Evolutionary conservation across 1,284 basidiomycete genomes (phyloP), one percentile per base, ranked within the genome.

Genomic region (Chalciporus sp.): DNA sequence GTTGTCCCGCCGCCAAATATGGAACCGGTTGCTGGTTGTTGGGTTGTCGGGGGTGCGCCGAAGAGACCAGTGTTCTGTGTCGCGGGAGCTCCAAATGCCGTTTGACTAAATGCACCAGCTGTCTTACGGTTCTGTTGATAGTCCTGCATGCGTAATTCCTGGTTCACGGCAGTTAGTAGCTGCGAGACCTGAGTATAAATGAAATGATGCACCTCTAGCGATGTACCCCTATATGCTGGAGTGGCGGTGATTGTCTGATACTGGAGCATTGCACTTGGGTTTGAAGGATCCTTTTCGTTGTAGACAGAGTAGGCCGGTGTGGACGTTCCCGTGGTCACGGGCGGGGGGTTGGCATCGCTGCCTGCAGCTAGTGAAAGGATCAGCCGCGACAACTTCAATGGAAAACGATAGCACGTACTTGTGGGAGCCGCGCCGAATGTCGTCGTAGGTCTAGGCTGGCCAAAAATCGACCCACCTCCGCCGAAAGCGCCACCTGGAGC

Each of bases 71-170:
- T 51, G 45, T 69, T 19, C 54, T 69, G 70, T 8, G 68, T 19
- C 20, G 58, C 31, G 20, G 71, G 57, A n/a, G 64, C 53, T 26
- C 53, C 62, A 69, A 69, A 67, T 17, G 68, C 58, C 16, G 75
- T 58, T 56, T 76, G 76, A n/a, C 76, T 72, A 49, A 80, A 83
- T 33, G 76, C 70, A 42, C 79, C 77, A 27, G 78, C 79, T 37
- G 84, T 86, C 71, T 90, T 91, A n/a, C 89, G 80, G 49, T 83
- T 84, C 69, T 90, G 88, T 40, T 77, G 72, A 58, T 91, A 92
- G 63, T 91, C 88, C 79, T 91, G 88, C 17, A 78, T 46, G 52
- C 88, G 83, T 33, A 92, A 66, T 77, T 91, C 88, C 88, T 90
- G 51, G 33, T 51, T 39, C 42, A 42, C 14, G 29, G n/a, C 40